Base-by-base conservation (phyloP, 202 grass and related monocot species). In the Miscanthus sacchariflorus region DNA sequence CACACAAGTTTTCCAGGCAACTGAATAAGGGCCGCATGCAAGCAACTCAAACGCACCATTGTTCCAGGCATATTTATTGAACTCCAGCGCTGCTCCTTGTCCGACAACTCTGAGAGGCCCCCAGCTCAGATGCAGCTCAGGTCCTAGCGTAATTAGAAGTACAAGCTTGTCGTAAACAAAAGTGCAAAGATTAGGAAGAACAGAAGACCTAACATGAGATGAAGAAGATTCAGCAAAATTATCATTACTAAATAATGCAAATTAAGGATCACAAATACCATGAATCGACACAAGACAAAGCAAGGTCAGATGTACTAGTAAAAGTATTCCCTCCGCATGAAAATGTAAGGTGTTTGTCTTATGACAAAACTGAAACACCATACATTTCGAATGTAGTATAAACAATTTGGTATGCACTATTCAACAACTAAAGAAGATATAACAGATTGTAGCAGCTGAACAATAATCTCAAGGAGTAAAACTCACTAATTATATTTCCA, bases 21-120 rank as follows among this genome's bases (percentile, higher is more conserved):
- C 5, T 0, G 50, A 56, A 56, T 19, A 56, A 17, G 49, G 3
- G 1, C 4, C 4, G 14, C 14, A 17, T 56, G 54, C 52, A 48
- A 48, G 30, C 2, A 50, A 50, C 10, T 35, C 44, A 45, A 81
- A 21, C 69, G 12, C 79, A 97, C 93, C 95, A 86, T 95, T 85
- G 87, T 92, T 93, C 95, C 91, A 95, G 43, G 91, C 89, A 83
- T 98, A 92, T 85, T 73, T 64, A 76, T 98, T 93, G 81, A 93
- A 95, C 76, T 89, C 82, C 28, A 97, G 89, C 14, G 79, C 80
- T 79, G 89, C 78, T 81, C 90, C 90, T 68, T 94, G 58, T 81
- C 19, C 88, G 21, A 39, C 83, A 14, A 94, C 88, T 72, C 87
- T 93, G 10, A 93, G 87, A 81, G 94, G 94, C 24, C 94, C 94